Base-by-base conservation (phyloP, 2,329 filamentous ascomycete species). In the Ascosphaera aggregata region DNA sequence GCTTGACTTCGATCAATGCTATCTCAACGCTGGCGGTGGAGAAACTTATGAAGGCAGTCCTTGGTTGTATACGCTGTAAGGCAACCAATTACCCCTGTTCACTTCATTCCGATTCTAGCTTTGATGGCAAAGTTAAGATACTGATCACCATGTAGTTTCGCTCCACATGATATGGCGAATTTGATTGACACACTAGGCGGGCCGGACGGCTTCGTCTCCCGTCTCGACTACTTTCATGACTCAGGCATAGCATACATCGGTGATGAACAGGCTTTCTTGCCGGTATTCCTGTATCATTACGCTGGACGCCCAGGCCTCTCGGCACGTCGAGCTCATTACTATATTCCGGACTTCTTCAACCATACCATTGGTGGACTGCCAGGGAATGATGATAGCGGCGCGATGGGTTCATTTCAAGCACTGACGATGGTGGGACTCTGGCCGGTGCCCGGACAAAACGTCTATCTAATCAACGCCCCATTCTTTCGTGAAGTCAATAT, bases 1-100 rank as follows among this genome's bases (percentile, higher is more conserved):
- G 34, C 62, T 69, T 43, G 67, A 64, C 40, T 66, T 65, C 40
- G 58, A 58, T 1, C 59, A 54, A 2, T 67, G 65, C 49, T 67
- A 65, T 42, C 54, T 67, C n/a, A 63, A 63, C 30, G 50, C 58
- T 0, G 47, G 61, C 2, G 73, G 68, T 0, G 63, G 67, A 4
- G 77, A 81, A 53, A 81, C 76, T 0, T 82, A 77, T 46, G 78
- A 84, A 52, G 73, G 70, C 35, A 74, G 69, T 42, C 60, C 69
- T 1, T 84, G 77, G 77, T 68, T 80, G 41, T 82, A 82, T 49
- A 70, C 69, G 13, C 82, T 80, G 65, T 70, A 48, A 46, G 65
- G 58, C 40, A 56, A 54, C 40, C n/a, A n/a, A n/a, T n/a, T n/a
- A n/a, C n/a, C n/a, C n/a, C n/a, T n/a, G n/a, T n/a, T n/a, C n/a